These are phyloP conservation scores for Gossypium lobatum DNA, from an alignment of 441 rosid species.

Conservation along the genomic window DNA sequence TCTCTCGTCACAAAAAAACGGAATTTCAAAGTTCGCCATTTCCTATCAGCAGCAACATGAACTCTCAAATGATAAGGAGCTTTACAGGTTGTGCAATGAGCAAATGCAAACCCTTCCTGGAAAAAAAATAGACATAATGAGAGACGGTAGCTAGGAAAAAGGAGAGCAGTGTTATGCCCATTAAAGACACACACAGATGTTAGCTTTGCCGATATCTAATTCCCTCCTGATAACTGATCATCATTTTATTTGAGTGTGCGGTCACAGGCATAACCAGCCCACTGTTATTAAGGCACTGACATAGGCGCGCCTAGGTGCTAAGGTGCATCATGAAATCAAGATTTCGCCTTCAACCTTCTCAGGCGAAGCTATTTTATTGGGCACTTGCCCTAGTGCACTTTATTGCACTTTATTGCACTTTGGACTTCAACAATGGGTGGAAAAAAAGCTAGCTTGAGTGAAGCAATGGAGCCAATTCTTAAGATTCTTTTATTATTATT, in stretches of 20 bases:
- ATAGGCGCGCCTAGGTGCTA: too few species aligned
- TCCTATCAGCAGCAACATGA: slow-evolving; percentile 93
- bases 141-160: not conserved
- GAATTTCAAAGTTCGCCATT: slow-evolving; percentile 93
- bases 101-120: slow-evolving; percentile 99
- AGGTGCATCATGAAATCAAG: too few species aligned
- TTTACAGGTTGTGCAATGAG: slow-evolving; percentile 99
- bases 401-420: too few species aligned
- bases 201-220: not conserved
- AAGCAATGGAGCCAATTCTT: too few species aligned
- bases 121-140: not conserved
- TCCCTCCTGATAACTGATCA: not conserved
- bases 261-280: not conserved
- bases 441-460: too few species aligned
- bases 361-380: too few species aligned
- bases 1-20: slow-evolving; percentile 98
- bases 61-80: slow-evolving; percentile 94
- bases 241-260: not conserved
- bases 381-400: too few species aligned
- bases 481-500: too few species aligned
- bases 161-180: not conserved
- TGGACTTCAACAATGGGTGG: too few species aligned
- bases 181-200: not conserved
- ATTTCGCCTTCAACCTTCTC: too few species aligned
- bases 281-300: too few species aligned